Percentiles rank a stretch among this genome's conserved stretches.
phyloP scores from a whole-genome alignment of 768 basidiomycete species.

The Pleurotus giganteus region DNA sequence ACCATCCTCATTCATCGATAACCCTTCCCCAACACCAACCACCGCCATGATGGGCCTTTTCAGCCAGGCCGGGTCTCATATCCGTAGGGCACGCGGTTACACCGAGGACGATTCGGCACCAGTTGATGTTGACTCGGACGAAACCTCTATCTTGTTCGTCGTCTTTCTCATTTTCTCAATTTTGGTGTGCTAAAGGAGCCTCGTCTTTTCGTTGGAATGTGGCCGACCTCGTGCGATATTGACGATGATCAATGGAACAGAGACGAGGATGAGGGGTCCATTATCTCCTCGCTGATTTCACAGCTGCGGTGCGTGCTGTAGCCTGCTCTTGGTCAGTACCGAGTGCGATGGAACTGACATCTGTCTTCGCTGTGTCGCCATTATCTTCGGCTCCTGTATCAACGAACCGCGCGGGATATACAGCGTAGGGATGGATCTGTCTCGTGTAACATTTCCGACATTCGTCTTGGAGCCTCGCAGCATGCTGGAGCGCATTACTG shows the following conservation, averaged over 20 bases:
- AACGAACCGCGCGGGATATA: not conserved
- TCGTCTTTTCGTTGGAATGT: not conserved
- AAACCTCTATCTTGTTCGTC: slow-evolving; percentile 85
- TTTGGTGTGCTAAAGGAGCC: not conserved
- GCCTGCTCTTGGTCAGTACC: not conserved
- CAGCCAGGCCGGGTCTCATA: slow-evolving; percentile 62
- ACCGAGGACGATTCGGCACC: slow-evolving; percentile 66
- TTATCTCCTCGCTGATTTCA: slow-evolving; percentile 83
- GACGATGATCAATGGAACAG: slow-evolving; percentile 47
- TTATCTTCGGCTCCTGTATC: slow-evolving; percentile 6
- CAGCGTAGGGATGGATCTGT: slow-evolving; percentile 96
- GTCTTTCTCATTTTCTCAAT: slow-evolving; percentile 16
- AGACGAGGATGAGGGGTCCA: slow-evolving; percentile 92
- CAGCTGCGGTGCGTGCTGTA: slow-evolving; percentile 66
- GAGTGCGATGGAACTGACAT: not conserved
- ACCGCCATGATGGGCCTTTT: slow-evolving; percentile 76
- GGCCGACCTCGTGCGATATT: slow-evolving; percentile 12
- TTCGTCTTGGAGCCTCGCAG: slow-evolving; percentile 97
- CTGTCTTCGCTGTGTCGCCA: not conserved
- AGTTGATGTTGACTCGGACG: slow-evolving; percentile 84
- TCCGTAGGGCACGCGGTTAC: slow-evolving; percentile 56
- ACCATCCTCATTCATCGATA: not conserved
- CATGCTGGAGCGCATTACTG: slow-evolving; percentile 97
- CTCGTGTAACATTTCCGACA: slow-evolving; percentile 88
- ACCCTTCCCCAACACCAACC: not conserved